Evolutionary conservation across 163 green algal genomes (phyloP).

Genomic region (Scenedesmus sp.): DNA sequence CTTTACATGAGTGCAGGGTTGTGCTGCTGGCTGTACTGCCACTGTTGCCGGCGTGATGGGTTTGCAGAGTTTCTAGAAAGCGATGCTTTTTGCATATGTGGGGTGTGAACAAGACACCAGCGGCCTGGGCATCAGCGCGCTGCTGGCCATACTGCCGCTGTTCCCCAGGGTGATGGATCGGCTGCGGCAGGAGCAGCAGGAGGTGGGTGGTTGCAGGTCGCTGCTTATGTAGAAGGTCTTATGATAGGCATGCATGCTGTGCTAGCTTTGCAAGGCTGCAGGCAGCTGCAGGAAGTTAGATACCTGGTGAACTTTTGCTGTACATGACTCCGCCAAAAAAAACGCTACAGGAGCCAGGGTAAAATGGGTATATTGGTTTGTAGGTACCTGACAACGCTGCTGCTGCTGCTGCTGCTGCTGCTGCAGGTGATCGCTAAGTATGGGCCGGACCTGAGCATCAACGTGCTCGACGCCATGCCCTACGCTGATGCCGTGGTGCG

Average conservation of each 20-base stretch:
- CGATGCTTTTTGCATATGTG: too few species aligned
- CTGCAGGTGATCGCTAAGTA: conserved; percentile 27
- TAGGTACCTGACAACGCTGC: too few species aligned
- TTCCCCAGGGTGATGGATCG: conserved; percentile 52
- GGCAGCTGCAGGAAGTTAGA: too few species aligned
- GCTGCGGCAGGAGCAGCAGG: conserved; percentile 46
- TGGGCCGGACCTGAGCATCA: conserved; percentile 6
- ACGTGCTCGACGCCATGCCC: conserved; percentile 8
- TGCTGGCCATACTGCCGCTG: conserved; percentile 36
- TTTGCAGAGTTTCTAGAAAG: too few species aligned
- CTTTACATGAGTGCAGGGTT: too few species aligned
- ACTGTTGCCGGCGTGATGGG: neutral
- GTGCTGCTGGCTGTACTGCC: neutral
- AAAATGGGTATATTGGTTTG: too few species aligned
- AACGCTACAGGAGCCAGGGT: too few species aligned
- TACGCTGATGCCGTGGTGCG: conserved; percentile 26
- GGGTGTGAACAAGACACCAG: conserved; percentile 23
- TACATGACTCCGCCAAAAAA: too few species aligned
- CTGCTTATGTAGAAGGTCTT: too few species aligned
- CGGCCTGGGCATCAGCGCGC: conserved; percentile 32
- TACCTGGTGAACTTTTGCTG: too few species aligned
- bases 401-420: neutral
- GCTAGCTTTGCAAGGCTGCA: too few species aligned
- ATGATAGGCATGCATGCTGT: too few species aligned
- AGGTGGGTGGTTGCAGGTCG: conserved; percentile 20